Evolutionary conservation across 2,329 filamentous ascomycete genomes (phyloP).

Genomic region (Colletotrichum lini): DNA sequence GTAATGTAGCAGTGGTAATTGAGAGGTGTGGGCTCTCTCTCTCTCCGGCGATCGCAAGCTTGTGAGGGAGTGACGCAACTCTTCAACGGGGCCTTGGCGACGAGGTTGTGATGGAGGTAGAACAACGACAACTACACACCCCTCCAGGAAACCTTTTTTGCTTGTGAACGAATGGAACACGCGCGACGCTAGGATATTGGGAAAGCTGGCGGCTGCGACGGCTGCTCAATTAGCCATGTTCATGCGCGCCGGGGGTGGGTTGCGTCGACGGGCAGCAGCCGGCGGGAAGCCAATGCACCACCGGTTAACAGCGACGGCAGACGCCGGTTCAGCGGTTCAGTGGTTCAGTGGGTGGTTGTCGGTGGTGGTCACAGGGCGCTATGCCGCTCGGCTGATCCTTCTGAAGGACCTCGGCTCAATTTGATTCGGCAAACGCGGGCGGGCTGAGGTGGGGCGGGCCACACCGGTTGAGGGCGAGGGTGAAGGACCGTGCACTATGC

Average conservation of each 20-base stretch:
- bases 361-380: neutral
- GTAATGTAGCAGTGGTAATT: no score
- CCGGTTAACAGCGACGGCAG: slow-evolving; percentile 2
- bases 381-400: neutral
- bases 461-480: neutral
- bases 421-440: slow-evolving; percentile 37
- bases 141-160: neutral
- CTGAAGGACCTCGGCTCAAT: slow-evolving; percentile 33
- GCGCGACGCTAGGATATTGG: neutral
- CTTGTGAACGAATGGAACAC: neutral
- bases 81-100: neutral
- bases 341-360: no score
- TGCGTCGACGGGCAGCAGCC: slow-evolving; percentile 9
- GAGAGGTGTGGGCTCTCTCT: slow-evolving; percentile 19
- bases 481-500: neutral
- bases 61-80: neutral
- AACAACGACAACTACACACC: neutral
- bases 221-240: slow-evolving; percentile 36
- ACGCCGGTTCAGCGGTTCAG: neutral
- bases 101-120: neutral
- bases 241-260: slow-evolving; percentile 39
- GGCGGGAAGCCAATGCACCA: slow-evolving; percentile 4
- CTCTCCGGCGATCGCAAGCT: slow-evolving; percentile 32
- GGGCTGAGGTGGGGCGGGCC: slow-evolving; percentile 10
- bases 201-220: slow-evolving; percentile 15